A percentile compares a stretch with the other conserved stretches of the same genome.
Evolutionary conservation across 768 basidiomycete species (phyloP).

Genomic region (Lanmaoa pseudosensibilis): DNA sequence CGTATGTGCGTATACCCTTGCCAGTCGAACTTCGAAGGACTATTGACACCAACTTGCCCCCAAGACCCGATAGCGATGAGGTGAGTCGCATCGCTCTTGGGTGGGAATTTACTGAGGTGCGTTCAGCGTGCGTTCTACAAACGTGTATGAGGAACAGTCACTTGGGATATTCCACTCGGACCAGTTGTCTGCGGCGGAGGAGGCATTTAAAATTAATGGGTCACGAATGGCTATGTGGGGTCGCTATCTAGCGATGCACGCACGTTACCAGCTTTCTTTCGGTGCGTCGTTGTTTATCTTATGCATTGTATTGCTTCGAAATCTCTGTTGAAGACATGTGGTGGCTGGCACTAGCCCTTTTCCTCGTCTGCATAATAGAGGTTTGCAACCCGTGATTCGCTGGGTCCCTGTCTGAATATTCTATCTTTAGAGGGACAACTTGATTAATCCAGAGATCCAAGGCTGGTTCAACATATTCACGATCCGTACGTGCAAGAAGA

Average conservation of each 20-base stretch:
- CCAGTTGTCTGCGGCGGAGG: slow-evolving; percentile 47
- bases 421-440: slow-evolving; percentile 50
- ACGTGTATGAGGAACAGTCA: slow-evolving; percentile 92
- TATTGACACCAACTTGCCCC: slow-evolving; percentile 3
- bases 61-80: slow-evolving; percentile 81
- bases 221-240: slow-evolving; percentile 68
- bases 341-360: slow-evolving; percentile 86
- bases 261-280: slow-evolving; percentile 86
- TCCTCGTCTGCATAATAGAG: slow-evolving; percentile 92
- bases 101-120: not conserved
- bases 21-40: not conserved
- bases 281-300: slow-evolving; percentile 46
- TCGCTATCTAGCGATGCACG: slow-evolving; percentile 77
- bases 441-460: slow-evolving; percentile 52
- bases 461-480: slow-evolving; percentile 85
- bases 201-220: slow-evolving; percentile 42
- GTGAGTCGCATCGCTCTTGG: slow-evolving; percentile 32
- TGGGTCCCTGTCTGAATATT: not conserved
- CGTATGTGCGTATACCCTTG: slow-evolving; percentile 55
- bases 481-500: slow-evolving; percentile 54
- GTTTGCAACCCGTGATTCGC: slow-evolving; percentile 38
- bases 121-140: slow-evolving; percentile 81
- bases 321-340: slow-evolving; percentile 76
- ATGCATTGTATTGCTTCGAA: not conserved
- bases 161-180: slow-evolving; percentile 71